Evolutionary conservation across 345 rosid species (phyloP).

Genomic region (Carallia pectinifolia): DNA sequence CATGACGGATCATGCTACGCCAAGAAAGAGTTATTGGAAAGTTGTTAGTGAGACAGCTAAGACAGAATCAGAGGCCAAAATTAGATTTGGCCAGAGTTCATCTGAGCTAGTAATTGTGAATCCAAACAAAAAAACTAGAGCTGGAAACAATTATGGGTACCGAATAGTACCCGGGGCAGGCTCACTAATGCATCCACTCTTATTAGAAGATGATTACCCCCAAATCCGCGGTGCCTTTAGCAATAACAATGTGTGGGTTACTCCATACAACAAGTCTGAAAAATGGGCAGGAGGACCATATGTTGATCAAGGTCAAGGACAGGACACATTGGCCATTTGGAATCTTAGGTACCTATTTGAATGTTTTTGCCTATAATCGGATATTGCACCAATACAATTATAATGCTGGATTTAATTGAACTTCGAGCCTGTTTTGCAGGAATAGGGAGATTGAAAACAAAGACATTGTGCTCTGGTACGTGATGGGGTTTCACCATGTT

Average conservation of each 20-base stretch:
- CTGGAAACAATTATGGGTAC: conserved; percentile 43
- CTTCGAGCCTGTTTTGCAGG: conserved; percentile 16
- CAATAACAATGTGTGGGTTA: conserved; percentile 55
- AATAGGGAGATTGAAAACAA: conserved; percentile 44
- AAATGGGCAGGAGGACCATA: conserved; percentile 47
- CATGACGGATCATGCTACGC: conserved; percentile 12
- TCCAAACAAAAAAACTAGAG: conserved; percentile 36
- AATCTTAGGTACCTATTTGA: conserved; percentile 28
- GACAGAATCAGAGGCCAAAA: conserved; percentile 41
- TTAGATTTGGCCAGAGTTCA: conserved; percentile 23
- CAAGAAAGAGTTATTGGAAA: conserved; percentile 59
- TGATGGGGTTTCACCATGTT: conserved; percentile 47
- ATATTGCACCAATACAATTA: not conserved
- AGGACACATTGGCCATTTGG: conserved; percentile 52
- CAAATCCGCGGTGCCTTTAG: conserved; percentile 50
- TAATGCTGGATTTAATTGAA: not conserved
- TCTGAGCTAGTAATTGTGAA: conserved; percentile 38
- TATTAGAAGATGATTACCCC: conserved; percentile 31
- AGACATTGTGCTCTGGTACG: conserved; percentile 59
- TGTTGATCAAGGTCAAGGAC: conserved; percentile 48
- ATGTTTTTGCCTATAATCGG: not conserved
- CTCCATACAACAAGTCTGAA: conserved; percentile 54
- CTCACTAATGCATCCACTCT: conserved; percentile 15
- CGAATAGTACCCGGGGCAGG: conserved; percentile 34
- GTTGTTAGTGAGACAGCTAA: conserved; percentile 37